Conservation (phyloP, 805 yeast genomes). For the Blastobotrys mokoenaii region DNA sequence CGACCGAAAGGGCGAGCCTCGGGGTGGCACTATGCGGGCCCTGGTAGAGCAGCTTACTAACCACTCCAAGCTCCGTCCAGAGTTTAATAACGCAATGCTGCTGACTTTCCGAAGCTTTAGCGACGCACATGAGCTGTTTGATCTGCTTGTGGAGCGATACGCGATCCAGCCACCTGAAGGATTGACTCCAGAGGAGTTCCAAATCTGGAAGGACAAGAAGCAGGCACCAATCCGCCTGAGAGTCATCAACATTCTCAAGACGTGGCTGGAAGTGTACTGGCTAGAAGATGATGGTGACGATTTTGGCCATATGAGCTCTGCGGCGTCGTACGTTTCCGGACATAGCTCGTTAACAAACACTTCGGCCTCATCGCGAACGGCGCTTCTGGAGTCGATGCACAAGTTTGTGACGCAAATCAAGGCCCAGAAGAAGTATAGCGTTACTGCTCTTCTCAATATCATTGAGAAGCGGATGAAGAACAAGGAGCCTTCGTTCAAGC, state of each 20-base stretch:
- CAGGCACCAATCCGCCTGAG: slow-evolving; percentile 57
- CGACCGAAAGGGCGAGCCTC: slow-evolving; percentile 62
- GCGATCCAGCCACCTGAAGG: slow-evolving; percentile 80
- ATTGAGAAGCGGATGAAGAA: slow-evolving; percentile 30
- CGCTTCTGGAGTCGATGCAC: slow-evolving; percentile 29
- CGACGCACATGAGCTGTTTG: slow-evolving; percentile 54
- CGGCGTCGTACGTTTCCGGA: neutral
- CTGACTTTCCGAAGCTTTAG: slow-evolving; percentile 71
- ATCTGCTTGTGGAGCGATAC: slow-evolving; percentile 54
- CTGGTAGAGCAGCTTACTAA: slow-evolving; percentile 73
- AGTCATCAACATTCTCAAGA: slow-evolving; percentile 57
- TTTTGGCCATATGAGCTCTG: neutral
- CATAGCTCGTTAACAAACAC: no score
- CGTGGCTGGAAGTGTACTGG: slow-evolving; percentile 68
- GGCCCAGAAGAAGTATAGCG: slow-evolving; percentile 37
- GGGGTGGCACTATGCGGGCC: slow-evolving; percentile 78
- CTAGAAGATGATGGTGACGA: slow-evolving; percentile 26
- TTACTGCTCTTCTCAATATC: slow-evolving; percentile 33
- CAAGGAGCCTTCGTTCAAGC: slow-evolving; percentile 18
- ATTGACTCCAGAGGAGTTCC: slow-evolving; percentile 70
- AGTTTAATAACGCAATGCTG: slow-evolving; percentile 61
- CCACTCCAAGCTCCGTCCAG: slow-evolving; percentile 51
- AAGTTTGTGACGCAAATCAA: slow-evolving; percentile 35
- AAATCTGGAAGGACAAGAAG: slow-evolving; percentile 65
- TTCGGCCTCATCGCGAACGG: slow-evolving; percentile 5